A percentile compares a stretch with the other conserved stretches of the same genome.
Evolutionary conservation across 495 filamentous ascomycete genomes (phyloP).

Genomic region (Podospora comata): DNA sequence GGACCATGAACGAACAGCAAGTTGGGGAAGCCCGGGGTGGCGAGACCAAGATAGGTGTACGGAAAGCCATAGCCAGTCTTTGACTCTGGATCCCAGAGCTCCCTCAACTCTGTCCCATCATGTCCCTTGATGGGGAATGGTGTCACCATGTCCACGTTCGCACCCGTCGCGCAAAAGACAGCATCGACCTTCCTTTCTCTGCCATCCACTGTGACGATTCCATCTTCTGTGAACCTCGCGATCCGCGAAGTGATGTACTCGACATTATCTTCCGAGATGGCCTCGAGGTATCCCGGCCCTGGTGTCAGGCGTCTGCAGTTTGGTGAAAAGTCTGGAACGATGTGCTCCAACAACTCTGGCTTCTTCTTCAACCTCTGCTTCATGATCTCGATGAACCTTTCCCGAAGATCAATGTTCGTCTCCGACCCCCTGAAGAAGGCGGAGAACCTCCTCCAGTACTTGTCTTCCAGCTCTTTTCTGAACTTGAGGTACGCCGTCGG

Average conservation of each 20-base stretch:
- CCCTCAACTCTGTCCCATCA: slow-evolving; percentile 46
- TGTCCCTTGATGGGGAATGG: slow-evolving; percentile 56
- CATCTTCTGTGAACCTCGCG: slow-evolving; percentile 52
- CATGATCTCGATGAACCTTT: slow-evolving; percentile 54
- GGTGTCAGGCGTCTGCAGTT: slow-evolving; percentile 69
- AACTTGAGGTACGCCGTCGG: slow-evolving; percentile 41
- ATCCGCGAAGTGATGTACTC: slow-evolving; percentile 57
- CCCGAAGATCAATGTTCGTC: slow-evolving; percentile 46
- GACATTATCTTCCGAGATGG: slow-evolving; percentile 61
- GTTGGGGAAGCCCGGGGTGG: slow-evolving; percentile 64
- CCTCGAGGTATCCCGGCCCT: slow-evolving; percentile 69
- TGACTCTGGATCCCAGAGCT: slow-evolving; percentile 39
- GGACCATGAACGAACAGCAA: slow-evolving; percentile 59
- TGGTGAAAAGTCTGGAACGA: slow-evolving; percentile 63
- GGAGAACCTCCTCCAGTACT: slow-evolving; percentile 56
- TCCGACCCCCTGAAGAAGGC: slow-evolving; percentile 54
- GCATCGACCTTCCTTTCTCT: slow-evolving; percentile 51
- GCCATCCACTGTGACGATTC: slow-evolving; percentile 55
- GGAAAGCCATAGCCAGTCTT: slow-evolving; percentile 54
- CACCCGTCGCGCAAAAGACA: slow-evolving; percentile 67
- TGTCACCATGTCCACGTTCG: slow-evolving; percentile 56
- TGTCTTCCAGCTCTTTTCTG: slow-evolving; percentile 51
- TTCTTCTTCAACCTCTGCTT: slow-evolving; percentile 49
- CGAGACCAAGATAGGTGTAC: slow-evolving; percentile 62
- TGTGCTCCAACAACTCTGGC: slow-evolving; percentile 51